Percentiles rank a stretch among this genome's conserved stretches.
Conservation (phyloP, 1,284 basidiomycete genomes). For the Athelia psychrophila region DNA sequence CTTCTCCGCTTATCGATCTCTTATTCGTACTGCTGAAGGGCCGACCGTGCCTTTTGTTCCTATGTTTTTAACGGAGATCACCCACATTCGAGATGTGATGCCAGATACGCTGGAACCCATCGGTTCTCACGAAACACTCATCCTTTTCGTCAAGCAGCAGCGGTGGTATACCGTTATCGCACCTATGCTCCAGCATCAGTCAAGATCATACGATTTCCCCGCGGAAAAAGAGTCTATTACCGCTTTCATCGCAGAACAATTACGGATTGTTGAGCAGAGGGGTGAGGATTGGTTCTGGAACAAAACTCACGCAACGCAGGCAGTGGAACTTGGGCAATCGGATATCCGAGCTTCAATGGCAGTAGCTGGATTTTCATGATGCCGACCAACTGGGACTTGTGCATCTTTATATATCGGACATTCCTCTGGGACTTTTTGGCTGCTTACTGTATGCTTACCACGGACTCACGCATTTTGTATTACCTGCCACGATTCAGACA, state of each 20-base stretch:
- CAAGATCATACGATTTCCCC: conserved; percentile 47
- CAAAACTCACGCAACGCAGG: conserved; percentile 57
- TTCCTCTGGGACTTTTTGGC: too few relatives aligned
- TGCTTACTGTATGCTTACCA: too few relatives aligned
- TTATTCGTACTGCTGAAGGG: conserved; percentile 49
- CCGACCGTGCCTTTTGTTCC: conserved; percentile 66
- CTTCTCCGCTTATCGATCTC: conserved; percentile 53
- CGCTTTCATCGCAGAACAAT: conserved; percentile 44
- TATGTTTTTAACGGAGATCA: conserved; percentile 60
- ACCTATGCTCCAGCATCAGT: conserved; percentile 58
- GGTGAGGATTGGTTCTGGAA: conserved; percentile 53
- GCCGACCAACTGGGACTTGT: too few relatives aligned
- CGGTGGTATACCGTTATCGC: conserved; percentile 54
- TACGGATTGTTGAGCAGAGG: conserved; percentile 36
- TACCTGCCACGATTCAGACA: too few relatives aligned
- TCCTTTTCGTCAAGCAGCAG: conserved; percentile 55
- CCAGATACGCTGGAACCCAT: conserved; percentile 14
- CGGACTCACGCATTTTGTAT: too few relatives aligned
- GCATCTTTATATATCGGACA: too few relatives aligned
- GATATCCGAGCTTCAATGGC: conserved; percentile 62
- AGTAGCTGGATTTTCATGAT: conserved; percentile 51
- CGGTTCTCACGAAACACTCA: conserved; percentile 25
- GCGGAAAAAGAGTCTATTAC: conserved; percentile 43
- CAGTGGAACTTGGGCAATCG: conserved; percentile 53
- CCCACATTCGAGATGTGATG: conserved; percentile 49